phyloP scores from a whole-genome alignment of 305 asterid species.

The Salvia sclarea region DNA sequence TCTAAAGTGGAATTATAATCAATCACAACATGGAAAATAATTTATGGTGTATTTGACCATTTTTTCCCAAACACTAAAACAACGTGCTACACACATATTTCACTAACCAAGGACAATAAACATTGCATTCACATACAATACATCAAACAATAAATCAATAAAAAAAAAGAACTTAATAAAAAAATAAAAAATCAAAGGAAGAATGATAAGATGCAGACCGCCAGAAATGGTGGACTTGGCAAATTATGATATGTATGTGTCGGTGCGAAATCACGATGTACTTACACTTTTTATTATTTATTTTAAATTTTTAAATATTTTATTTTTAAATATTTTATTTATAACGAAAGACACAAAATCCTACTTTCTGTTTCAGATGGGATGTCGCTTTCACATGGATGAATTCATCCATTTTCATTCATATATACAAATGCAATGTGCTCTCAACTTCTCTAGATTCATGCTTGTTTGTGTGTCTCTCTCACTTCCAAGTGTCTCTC shows the following conservation, averaged over 20 bases:
- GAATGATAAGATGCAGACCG: not conserved
- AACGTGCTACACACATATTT: too few species aligned
- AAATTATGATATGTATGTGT: constrained; percentile 22
- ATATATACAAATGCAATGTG: constrained; percentile 27
- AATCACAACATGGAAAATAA: too few species aligned
- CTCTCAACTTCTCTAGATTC: constrained; percentile 25
- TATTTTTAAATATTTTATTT: too few species aligned
- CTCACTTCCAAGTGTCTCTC: constrained; percentile 12
- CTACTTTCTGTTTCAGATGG: not conserved
- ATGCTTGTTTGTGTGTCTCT: not conserved
- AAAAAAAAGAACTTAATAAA: too few species aligned
- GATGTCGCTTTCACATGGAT: constrained; percentile 32
- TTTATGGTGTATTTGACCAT: too few species aligned
- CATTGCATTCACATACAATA: too few species aligned
- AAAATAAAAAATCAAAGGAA: not conserved
- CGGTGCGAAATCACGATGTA: constrained; percentile 24
- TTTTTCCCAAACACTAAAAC: too few species aligned
- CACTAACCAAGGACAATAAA: too few species aligned
- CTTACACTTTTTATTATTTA: not conserved
- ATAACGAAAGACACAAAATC: constrained; percentile 6
- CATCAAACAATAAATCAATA: too few species aligned
- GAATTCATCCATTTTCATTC: not conserved
- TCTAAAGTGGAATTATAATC: too few species aligned
- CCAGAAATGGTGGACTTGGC: not conserved
- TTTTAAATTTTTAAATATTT: too few species aligned